Conservation (phyloP, 805 yeast genomes). For the Candida sphagnicola region DNA sequence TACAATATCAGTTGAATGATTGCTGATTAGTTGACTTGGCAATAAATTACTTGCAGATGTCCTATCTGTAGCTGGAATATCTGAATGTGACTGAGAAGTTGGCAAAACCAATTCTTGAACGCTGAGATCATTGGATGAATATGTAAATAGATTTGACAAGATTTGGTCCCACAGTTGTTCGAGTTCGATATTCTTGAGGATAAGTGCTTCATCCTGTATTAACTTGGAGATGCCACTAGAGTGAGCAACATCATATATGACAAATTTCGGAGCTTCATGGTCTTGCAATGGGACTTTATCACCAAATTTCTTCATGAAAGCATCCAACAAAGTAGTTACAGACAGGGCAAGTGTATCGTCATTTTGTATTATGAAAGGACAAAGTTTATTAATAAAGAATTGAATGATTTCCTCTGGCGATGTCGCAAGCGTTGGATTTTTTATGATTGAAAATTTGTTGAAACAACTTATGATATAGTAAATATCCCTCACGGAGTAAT, state of each 20-base stretch:
- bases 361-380: conserved; percentile 3
- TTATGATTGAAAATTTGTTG: neutral
- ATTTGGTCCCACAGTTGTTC: neutral
- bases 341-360: neutral
- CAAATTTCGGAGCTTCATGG: neutral
- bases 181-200: neutral
- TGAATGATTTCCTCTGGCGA: conserved; percentile 1
- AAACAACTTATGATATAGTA: conserved; percentile 4
- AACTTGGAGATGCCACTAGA: neutral
- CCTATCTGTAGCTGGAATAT: no score
- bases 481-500: conserved; percentile 7
- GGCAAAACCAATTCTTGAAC: neutral
- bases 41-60: no score
- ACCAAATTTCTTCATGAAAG: neutral
- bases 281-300: neutral
- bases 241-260: neutral
- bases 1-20: no score
- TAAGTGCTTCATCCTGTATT: neutral
- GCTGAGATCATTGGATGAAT: neutral
- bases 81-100: no score
- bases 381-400: conserved; percentile 1
- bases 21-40: no score
- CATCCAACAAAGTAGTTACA: neutral
- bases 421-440: neutral
- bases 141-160: neutral